phyloP scores from a whole-genome alignment of 208 protist genomes.

The Acanthamoeba healyi region DNA sequence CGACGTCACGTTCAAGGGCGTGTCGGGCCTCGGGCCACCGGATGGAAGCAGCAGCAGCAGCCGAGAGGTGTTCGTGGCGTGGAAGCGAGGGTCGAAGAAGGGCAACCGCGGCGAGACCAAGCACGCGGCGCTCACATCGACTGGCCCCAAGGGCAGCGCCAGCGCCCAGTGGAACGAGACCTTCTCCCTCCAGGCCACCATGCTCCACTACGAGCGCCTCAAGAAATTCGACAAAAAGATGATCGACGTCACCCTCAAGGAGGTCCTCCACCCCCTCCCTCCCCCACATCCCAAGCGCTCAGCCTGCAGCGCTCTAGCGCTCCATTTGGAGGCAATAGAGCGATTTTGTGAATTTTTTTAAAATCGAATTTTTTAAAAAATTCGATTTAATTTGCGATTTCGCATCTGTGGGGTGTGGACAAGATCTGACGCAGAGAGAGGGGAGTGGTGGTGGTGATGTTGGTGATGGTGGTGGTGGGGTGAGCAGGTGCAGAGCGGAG shows the following conservation, averaged over 20 bases:
- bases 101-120: constrained; percentile 54
- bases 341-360: too few species aligned
- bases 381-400: not conserved
- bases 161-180: constrained; percentile 25
- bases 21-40: not conserved
- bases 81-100: constrained; percentile 64
- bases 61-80: constrained; percentile 14
- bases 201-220: constrained; percentile 55
- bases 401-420: too few species aligned
- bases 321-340: too few species aligned
- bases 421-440: too few species aligned
- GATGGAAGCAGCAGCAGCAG: not conserved
- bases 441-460: too few species aligned
- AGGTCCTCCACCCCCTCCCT: not conserved
- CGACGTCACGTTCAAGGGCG: constrained; percentile 28
- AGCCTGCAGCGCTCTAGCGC: too few species aligned
- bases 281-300: not conserved
- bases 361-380: too few species aligned
- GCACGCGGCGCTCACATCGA: not conserved
- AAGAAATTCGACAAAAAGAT: constrained; percentile 66
- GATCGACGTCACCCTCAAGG: constrained; percentile 1
- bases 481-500: not conserved
- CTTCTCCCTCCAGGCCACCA: not conserved
- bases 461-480: not conserved
- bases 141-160: not conserved